Evolutionary conservation across 2,329 filamentous ascomycete genomes (phyloP), one percentile per base, ranked within the genome.

Genomic region (Epichloe coenophiala): DNA sequence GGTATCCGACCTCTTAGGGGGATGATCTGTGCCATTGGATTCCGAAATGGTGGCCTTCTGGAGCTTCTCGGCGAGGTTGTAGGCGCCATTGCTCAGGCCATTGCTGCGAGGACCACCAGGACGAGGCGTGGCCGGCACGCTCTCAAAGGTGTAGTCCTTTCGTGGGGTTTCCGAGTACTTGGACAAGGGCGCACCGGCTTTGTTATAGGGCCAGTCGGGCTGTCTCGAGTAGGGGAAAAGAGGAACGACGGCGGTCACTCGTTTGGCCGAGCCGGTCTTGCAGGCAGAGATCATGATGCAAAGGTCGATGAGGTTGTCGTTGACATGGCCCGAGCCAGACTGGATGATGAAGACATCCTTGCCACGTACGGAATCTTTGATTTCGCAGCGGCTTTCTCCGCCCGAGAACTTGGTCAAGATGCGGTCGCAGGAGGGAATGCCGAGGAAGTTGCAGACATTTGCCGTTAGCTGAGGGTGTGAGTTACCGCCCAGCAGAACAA

Each of bases 311-410:
- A 98, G 81, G 70, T 95, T 83, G 70, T 98, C 93, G 66, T 98
- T 98, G 70, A 96, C 88, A 61, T 86, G 86, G 56, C 88, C 89
- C 59, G 88, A 88, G 59, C 88, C 89, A 41, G 88, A 93, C 70
- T 97, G 91, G 62, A 98, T 88, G 65, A 97, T 96, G 72, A 94
- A 98, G 66, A 96, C 93, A 80, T 98, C 93, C 68, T 98, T 98
- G 60, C 88, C 93, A 60, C 93, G 86, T 48, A 98, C 93, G 13
- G 89, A 95, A 69, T 98, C 93, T 66, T 90, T 80, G 63, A 98
- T 95, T 69, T 97, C 93, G 56, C 95, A 91, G 50, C 91, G 83
- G 58, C 87, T 95, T 73, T 97, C 93, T 58, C 93, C 93, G 48
- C 93, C 88, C 35, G 89, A 88, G 73, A 98, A 98, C 71, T 96